phyloP scores from a whole-genome alignment of 2,329 filamentous ascomycete species.

The Calonectria pseudoreteaudii region DNA sequence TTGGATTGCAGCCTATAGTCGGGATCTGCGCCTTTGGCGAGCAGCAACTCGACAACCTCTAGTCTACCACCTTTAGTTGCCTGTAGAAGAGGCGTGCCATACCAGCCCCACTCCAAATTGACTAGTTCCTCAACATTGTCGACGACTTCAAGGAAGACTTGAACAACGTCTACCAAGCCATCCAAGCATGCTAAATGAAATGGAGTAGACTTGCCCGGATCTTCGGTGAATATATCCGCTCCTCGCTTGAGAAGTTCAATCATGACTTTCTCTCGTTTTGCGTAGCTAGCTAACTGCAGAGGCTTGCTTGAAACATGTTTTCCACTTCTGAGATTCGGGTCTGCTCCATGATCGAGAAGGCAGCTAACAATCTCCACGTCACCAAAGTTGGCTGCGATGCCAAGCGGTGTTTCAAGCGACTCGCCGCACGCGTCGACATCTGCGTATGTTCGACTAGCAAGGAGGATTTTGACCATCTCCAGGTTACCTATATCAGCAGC shows the following conservation, averaged over 20 bases:
- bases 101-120: conserved; percentile 35
- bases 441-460: conserved; percentile 19
- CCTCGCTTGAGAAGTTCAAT: conserved; percentile 34
- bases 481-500: conserved; percentile 27
- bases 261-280: conserved; percentile 9
- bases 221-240: conserved; percentile 20
- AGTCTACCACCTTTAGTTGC: conserved; percentile 24
- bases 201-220: conserved; percentile 15
- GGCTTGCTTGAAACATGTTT: conserved; percentile 20
- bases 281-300: conserved; percentile 20
- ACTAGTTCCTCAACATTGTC: conserved; percentile 23
- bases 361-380: conserved; percentile 27
- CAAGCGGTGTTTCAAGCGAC: conserved; percentile 24
- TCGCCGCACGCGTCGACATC: conserved; percentile 23
- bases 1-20: conserved; percentile 28
- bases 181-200: conserved; percentile 28
- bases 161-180: conserved; percentile 23
- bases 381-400: conserved; percentile 22
- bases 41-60: conserved; percentile 23
- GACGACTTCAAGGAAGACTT: conserved; percentile 25
- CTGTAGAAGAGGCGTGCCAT: conserved; percentile 25
- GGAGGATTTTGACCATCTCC: conserved; percentile 19
- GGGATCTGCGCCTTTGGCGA: conserved; percentile 26
- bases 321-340: conserved; percentile 29
- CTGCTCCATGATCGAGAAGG: conserved; percentile 36